Conservation (phyloP, 192 early-diverging fungal genomes). For the Cladochytrium replicatum region DNA sequence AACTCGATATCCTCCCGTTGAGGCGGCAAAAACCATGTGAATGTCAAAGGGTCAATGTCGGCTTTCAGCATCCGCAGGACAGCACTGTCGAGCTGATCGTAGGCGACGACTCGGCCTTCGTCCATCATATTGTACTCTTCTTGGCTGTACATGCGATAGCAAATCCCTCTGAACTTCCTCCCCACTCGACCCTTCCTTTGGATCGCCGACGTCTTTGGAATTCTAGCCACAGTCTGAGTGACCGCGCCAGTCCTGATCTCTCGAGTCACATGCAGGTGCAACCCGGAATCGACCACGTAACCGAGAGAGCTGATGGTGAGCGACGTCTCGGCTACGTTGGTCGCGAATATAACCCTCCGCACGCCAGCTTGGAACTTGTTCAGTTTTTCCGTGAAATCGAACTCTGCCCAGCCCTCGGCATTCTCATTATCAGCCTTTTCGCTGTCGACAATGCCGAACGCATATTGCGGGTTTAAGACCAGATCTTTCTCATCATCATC, state of each 20-base stretch:
- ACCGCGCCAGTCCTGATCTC: too few species aligned
- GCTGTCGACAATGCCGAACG: too few species aligned
- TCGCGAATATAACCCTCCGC: constrained; percentile 4
- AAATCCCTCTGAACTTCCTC: constrained; percentile 76
- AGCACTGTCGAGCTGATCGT: too few species aligned
- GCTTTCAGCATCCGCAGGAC: too few species aligned
- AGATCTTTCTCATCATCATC: constrained; percentile 14
- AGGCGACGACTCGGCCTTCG: too few species aligned
- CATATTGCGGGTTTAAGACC: too few species aligned
- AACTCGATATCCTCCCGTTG: too few species aligned
- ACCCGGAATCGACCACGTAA: constrained; percentile 19
- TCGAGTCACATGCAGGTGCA: constrained; percentile 22
- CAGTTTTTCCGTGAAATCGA: neutral
- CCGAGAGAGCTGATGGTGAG: constrained; percentile 2
- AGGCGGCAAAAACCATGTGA: too few species aligned
- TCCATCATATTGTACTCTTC: too few species aligned
- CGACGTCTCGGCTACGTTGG: constrained; percentile 11
- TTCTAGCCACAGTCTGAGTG: too few species aligned
- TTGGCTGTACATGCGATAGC: constrained; percentile 72
- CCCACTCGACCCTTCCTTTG: constrained; percentile 82
- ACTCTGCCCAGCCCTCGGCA: neutral
- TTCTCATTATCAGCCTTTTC: neutral
- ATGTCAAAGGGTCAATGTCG: too few species aligned
- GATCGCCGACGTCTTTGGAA: constrained; percentile 59
- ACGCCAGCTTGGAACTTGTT: neutral